These are phyloP conservation scores for Penicillium robsamsonii DNA, from an alignment of 495 filamentous ascomycete species.

Conservation along the genomic window DNA sequence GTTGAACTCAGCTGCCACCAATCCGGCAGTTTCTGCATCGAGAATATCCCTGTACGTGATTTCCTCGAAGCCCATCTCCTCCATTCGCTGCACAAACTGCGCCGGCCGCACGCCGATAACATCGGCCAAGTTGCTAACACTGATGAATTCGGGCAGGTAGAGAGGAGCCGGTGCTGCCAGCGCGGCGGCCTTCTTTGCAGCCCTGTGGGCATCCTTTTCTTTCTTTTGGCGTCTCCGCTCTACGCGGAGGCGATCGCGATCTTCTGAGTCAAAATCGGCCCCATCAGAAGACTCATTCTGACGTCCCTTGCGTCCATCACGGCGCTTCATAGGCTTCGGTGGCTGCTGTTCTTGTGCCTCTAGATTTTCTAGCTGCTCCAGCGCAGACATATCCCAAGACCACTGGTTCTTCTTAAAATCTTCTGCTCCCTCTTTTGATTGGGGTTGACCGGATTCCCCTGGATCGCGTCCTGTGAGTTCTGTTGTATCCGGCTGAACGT, in stretches of 20 bases:
- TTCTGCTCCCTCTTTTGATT: conserved; percentile 10
- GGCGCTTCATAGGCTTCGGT: conserved; percentile 28
- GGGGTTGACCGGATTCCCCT: conserved; percentile 2
- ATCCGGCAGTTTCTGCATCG: conserved; percentile 82
- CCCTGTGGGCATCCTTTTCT: conserved; percentile 39
- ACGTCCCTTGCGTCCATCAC: conserved; percentile 26
- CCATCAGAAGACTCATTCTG: conserved; percentile 28
- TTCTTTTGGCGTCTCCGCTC: conserved; percentile 50
- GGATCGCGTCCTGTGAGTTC: conserved; percentile 1
- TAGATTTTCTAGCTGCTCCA: conserved; percentile 22
- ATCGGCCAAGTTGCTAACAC: conserved; percentile 77
- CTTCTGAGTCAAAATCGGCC: conserved; percentile 39
- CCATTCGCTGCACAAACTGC: conserved; percentile 71
- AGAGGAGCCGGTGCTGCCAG: conserved; percentile 57
- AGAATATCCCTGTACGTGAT: conserved; percentile 76
- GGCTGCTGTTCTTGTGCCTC: conserved; percentile 15
- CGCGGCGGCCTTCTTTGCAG: conserved; percentile 30
- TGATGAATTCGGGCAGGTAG: conserved; percentile 86
- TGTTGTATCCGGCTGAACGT: background rate
- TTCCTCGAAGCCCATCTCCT: conserved; percentile 75
- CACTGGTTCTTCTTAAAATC: conserved; percentile 25
- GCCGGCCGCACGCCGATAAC: conserved; percentile 69
- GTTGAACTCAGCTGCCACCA: conserved; percentile 90
- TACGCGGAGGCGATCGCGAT: conserved; percentile 29
- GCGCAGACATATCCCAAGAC: conserved; percentile 38